These are phyloP conservation scores for Xerocomus cyaneibrunnescens DNA, from an alignment of 1,284 basidiomycete species.

Conservation along the genomic window DNA sequence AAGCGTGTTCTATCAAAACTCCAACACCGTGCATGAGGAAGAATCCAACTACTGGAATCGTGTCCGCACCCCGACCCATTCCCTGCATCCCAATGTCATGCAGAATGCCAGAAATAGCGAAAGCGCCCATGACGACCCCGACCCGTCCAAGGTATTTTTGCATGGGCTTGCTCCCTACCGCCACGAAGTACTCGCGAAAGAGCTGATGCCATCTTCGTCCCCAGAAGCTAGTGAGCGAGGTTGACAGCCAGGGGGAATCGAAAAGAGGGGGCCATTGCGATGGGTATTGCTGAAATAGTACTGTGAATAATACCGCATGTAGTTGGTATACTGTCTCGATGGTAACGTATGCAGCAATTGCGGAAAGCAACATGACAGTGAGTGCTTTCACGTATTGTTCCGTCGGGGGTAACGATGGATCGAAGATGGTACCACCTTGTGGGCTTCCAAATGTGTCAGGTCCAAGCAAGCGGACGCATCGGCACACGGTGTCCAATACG, in stretches of 20 bases:
- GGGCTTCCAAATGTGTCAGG: slow-evolving; percentile 25
- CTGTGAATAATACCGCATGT: slow-evolving; percentile 43
- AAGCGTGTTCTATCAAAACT: slow-evolving; percentile 47
- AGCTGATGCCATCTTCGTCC: slow-evolving; percentile 47
- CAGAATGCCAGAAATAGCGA: slow-evolving; percentile 54
- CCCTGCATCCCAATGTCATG: slow-evolving; percentile 59
- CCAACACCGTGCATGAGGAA: slow-evolving; percentile 59
- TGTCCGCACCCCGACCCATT: slow-evolving; percentile 54
- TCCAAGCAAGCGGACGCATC: slow-evolving; percentile 14
- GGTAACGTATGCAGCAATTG: slow-evolving; percentile 41
- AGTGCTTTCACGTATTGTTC: slow-evolving; percentile 46
- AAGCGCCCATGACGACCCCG: slow-evolving; percentile 53
- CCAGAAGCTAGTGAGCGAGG: slow-evolving; percentile 45
- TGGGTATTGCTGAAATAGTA: slow-evolving; percentile 37
- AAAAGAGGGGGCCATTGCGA: slow-evolving; percentile 46
- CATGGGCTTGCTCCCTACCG: slow-evolving; percentile 32
- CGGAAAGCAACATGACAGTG: slow-evolving; percentile 41
- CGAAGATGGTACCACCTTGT: slow-evolving; percentile 50
- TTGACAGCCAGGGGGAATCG: slow-evolving; percentile 39
- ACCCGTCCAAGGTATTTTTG: slow-evolving; percentile 42
- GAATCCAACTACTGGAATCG: slow-evolving; percentile 45
- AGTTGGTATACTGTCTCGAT: slow-evolving; percentile 47
- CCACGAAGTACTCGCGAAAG: slow-evolving; percentile 41
- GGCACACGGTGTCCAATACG: slow-evolving; percentile 8
- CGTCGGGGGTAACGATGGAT: slow-evolving; percentile 40